phyloP scores from a whole-genome alignment of 73 alveolate genomes.

The Halteria grandinella region DNA sequence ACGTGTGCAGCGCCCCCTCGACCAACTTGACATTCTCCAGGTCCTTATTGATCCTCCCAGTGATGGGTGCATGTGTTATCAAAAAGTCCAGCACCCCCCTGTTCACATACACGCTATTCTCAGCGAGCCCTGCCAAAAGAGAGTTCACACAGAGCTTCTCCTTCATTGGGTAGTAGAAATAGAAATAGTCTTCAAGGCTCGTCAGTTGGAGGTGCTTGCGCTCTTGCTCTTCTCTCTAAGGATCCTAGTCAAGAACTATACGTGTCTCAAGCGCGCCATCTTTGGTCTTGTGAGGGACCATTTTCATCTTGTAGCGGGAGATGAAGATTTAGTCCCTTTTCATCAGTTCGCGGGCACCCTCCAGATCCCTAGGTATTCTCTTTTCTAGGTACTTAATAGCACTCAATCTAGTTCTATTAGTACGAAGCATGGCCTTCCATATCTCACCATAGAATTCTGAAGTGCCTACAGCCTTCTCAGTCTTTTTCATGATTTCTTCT shows the following conservation, averaged over 20 bases:
- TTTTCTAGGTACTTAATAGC: slow-evolving; percentile 85
- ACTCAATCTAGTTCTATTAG: slow-evolving; percentile 81
- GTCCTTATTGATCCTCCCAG: slow-evolving; percentile 72
- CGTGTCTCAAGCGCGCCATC: too few species aligned
- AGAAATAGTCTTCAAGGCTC: slow-evolving; percentile 69
- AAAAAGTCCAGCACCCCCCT: slow-evolving; percentile 86
- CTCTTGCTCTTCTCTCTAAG: slow-evolving; percentile 49
- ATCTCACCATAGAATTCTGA: slow-evolving; percentile 77
- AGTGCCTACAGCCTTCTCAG: slow-evolving; percentile 83
- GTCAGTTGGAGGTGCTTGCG: slow-evolving; percentile 52
- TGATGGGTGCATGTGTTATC: slow-evolving; percentile 84
- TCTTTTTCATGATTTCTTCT: slow-evolving; percentile 71
- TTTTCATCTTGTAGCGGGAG: slow-evolving; percentile 17
- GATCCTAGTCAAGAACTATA: slow-evolving; percentile 54
- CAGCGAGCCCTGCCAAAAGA: slow-evolving; percentile 76
- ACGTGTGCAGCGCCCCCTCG: slow-evolving; percentile 72
- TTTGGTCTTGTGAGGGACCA: slow-evolving; percentile 44
- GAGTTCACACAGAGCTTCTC: slow-evolving; percentile 78
- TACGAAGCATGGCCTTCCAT: slow-evolving; percentile 90
- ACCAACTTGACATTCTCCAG: slow-evolving; percentile 78
- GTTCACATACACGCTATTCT: slow-evolving; percentile 77
- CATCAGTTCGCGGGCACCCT: slow-evolving; percentile 30
- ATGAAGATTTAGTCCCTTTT: slow-evolving; percentile 41
- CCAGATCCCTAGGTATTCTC: slow-evolving; percentile 83
- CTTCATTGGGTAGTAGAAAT: slow-evolving; percentile 79